Conservation (phyloP, 495 filamentous ascomycete species). For the Penicillium egyptiacum region DNA sequence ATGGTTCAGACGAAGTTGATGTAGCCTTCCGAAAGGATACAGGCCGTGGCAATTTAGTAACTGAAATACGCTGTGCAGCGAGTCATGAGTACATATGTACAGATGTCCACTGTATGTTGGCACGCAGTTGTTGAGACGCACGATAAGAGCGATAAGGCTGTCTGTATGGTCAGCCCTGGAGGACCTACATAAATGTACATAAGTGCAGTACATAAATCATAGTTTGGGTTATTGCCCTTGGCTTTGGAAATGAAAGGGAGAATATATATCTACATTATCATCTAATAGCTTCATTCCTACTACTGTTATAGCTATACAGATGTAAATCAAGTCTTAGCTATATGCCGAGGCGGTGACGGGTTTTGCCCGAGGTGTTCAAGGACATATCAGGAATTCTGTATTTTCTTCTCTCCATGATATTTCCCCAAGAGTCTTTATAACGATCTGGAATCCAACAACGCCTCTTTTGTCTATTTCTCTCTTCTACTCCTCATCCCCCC, state of each 20-base stretch:
- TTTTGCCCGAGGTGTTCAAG: slow-evolving; percentile 10
- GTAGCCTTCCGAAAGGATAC: background rate
- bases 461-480: background rate
- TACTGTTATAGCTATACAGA: no score
- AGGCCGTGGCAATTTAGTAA: slow-evolving; percentile 18
- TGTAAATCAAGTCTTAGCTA: background rate
- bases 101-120: slow-evolving; percentile 7
- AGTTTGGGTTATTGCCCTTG: background rate
- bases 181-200: background rate
- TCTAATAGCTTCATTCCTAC: no score
- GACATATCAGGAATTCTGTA: slow-evolving; percentile 13
- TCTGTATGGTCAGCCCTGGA: background rate
- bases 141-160: slow-evolving; percentile 10
- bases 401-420: slow-evolving; percentile 8
- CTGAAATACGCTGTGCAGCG: slow-evolving; percentile 1
- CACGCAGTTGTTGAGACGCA: background rate
- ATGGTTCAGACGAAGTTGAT: background rate
- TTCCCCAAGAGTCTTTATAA: background rate
- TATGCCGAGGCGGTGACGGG: slow-evolving; percentile 9
- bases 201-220: background rate
- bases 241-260: background rate
- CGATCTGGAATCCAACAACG: background rate
- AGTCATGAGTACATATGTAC: slow-evolving; percentile 12
- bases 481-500: slow-evolving; percentile 15
- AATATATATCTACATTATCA: background rate